Base-by-base conservation (phyloP, 2,329 filamentous ascomycete species). In the Colletotrichum sp. region DNA sequence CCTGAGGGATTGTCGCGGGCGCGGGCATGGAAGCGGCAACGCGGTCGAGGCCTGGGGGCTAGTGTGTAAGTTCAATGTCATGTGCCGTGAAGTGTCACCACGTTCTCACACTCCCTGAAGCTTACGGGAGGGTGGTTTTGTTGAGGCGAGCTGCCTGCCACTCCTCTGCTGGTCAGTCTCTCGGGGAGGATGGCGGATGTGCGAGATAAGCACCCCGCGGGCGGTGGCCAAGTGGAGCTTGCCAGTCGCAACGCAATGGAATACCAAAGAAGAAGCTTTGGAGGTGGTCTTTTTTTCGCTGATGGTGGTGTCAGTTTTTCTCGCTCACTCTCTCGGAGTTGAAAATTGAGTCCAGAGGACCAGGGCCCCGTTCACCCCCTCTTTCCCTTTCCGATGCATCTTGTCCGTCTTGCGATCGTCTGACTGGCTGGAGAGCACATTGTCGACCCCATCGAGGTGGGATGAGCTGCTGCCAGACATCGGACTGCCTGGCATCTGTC, bases 1-100 rank as follows among this genome's bases (percentile, higher is more conserved):
- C 43, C 43, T 48, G 43, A 48, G 61, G 56, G 71, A 62, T 34
- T 52, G 56, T 73, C 73, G 58, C 73, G 24, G 58, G 58, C 73
- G 56, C 69, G 34, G 21, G 48, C 48, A 55, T 63, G 56, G n/a
- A 58, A 26, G 34, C 21, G 26, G 13, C 18, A 16, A 43, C 38
- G 30, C 43, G 48, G 48, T 73, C 62, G 69, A 73, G 63, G 43
- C 73, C 43, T 61, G 70, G n/a, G 38, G 30, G 21, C 70, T 75
- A 73, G 58, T 59, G 58, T 59, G 32, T 68, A 24, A 73, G 58
- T 65, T 32, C 21, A 21, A 73, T 73, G 73, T 64, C 69, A 73
- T 75, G 64, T 75, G 69, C 63, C 64, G 64, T 69, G 62, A 68
- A 61, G 63, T 75, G 73, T 75, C 69, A 69, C 69, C 58, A 67